phyloP scores from a whole-genome alignment of 2,329 filamentous ascomycete genomes.

The Aureobasidium melanogenum region DNA sequence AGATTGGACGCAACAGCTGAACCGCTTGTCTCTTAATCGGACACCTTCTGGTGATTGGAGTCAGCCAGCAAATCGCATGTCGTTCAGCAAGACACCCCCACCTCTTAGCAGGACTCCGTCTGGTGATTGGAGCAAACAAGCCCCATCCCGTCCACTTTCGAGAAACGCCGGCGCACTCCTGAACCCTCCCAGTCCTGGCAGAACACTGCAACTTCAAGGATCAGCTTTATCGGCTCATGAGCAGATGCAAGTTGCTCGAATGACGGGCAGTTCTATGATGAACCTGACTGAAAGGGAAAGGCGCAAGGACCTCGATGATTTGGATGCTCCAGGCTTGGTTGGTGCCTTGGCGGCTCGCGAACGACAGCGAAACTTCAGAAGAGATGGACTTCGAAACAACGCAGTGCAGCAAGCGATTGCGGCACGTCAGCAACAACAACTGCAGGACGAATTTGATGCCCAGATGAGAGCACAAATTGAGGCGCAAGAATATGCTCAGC shows the following conservation, averaged over 20 bases:
- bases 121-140: conserved; percentile 18
- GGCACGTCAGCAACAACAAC: conserved; percentile 42
- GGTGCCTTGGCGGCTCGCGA: conserved; percentile 74
- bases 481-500: conserved; percentile 25
- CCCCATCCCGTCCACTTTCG: conserved; percentile 41
- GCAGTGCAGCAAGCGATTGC: conserved; percentile 61
- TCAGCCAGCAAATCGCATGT: conserved; percentile 17
- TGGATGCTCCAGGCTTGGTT: conserved; percentile 46
- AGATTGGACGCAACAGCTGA: conserved; percentile 17
- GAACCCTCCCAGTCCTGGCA: conserved; percentile 23
- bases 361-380: conserved; percentile 64
- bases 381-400: conserved; percentile 54
- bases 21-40: conserved; percentile 30
- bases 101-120: conserved; percentile 24
- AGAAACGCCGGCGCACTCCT: conserved; percentile 48
- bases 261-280: conserved; percentile 70
- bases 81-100: conserved; percentile 18
- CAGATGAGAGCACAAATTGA: conserved; percentile 30
- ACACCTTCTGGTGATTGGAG: conserved; percentile 38
- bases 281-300: conserved; percentile 49
- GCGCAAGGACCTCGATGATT: conserved; percentile 25
- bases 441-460: conserved; percentile 28
- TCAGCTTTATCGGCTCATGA: conserved; percentile 71
- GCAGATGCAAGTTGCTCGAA: conserved; percentile 77
- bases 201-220: conserved; percentile 34